Conservation (phyloP, 73 alveolate genomes). For the Paramecium pentaurelia region DNA sequence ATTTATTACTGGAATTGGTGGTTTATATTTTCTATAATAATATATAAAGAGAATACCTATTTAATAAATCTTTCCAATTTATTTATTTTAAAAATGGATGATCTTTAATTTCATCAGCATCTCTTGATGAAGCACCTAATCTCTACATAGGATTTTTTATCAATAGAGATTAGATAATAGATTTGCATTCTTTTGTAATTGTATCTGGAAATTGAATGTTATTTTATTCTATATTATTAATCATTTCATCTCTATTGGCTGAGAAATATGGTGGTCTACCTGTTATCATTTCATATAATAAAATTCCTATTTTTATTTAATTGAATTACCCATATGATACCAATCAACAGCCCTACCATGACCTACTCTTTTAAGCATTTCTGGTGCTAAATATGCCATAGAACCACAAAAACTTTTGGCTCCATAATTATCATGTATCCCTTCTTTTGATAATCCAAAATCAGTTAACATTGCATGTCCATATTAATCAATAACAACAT, state of each 20-base stretch:
- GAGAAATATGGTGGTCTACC: conserved; percentile 89
- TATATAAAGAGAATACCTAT: neutral
- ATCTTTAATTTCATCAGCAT: conserved; percentile 83
- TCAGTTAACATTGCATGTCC: conserved; percentile 97
- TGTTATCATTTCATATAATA: conserved; percentile 94
- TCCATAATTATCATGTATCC: conserved; percentile 70
- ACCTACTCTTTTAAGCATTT: conserved; percentile 89
- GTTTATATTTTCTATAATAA: conserved; percentile 46
- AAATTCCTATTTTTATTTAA: conserved; percentile 58
- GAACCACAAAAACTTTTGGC: conserved; percentile 96
- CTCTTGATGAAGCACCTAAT: conserved; percentile 72
- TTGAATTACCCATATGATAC: conserved; percentile 79
- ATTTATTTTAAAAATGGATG: conserved; percentile 81
- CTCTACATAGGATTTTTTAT: conserved; percentile 76
- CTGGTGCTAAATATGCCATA: conserved; percentile 96
- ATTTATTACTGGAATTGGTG: conserved; percentile 50
- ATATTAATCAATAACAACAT: conserved; percentile 85
- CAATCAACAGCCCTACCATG: conserved; percentile 97
- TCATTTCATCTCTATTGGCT: conserved; percentile 85
- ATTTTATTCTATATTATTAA: conserved; percentile 74
- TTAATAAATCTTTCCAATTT: conserved; percentile 69
- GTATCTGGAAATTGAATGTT: conserved; percentile 20
- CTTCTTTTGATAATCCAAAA: conserved; percentile 92
- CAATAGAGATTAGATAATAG: conserved; percentile 41
- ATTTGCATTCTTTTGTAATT: conserved; percentile 30